Base-by-base conservation (phyloP, 768 basidiomycete genomes). In the Agrocybe pediades region DNA sequence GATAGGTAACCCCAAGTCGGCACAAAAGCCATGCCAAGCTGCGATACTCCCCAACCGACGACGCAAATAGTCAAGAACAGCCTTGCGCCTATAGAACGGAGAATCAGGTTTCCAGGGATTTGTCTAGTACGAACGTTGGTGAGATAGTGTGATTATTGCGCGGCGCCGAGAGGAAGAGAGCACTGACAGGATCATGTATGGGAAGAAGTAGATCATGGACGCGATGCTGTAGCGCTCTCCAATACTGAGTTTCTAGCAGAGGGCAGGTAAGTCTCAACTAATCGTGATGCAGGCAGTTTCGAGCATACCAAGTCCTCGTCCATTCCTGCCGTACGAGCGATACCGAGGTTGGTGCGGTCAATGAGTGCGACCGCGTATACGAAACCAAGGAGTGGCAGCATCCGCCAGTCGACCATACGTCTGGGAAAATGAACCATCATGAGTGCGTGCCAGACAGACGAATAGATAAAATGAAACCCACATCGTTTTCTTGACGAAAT, bases 21-120 rank as follows among this genome's bases (percentile, higher is more conserved):
- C 13, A 76, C 74, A 53, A 80, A 80, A 2, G 75, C 79, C 78
- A 80, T 79, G 9, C 67, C 68, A 20, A 80, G 60, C 61, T 79
- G 73, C 15, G 74, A 73, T 23, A 62, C 55, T 15, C 79, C 78
- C 79, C 78, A 80, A 9, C 74, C 65, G 29, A 77, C 46, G 9
- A 75, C 74, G 49, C 73, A 74, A 54, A 77, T 74, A 16, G 75
- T 59, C 21, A 80, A 61, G 60, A 72, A 73, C 47, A 73, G 70
- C 41, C 70, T 66, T n/a, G 70, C 72, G 13, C 79, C 79, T 24
- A 80, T 52, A 46, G 65, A 71, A 25, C 77, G 75, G 39, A 81
- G 65, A 23, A 74, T 55, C 9, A 77, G 49, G 54, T 77, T 80
- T 61, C 76, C 76, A 15, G 56, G 55, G 17, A 58, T 42, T 41